Percentiles rank a stretch among this genome's conserved stretches.
These are phyloP conservation scores for Ceratobasidium sp. DNA, from an alignment of 1,284 basidiomycete genomes.

Conservation along the genomic window DNA sequence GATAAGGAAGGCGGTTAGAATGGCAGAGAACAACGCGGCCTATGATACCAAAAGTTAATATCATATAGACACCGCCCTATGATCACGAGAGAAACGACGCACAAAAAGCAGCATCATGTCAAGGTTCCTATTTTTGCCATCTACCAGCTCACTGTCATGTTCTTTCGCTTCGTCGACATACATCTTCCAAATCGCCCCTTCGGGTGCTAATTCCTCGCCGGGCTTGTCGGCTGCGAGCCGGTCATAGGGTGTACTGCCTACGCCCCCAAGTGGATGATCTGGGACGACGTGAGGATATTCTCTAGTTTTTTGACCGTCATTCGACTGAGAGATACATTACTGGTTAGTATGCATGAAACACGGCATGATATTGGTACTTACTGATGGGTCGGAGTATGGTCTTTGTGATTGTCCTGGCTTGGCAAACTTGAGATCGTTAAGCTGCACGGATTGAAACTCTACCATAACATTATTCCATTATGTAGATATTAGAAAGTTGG, in stretches of 20 bases:
- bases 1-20: conserved; percentile 19
- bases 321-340: background rate
- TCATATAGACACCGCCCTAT: too few species aligned
- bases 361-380: too few species aligned
- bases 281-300: background rate
- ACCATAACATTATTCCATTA: background rate
- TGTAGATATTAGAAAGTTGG: background rate
- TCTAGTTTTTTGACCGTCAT: background rate
- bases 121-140: background rate
- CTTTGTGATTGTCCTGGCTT: background rate
- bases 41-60: background rate
- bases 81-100: background rate
- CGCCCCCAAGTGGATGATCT: background rate
- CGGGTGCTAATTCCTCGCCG: background rate
- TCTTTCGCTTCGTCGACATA: background rate
- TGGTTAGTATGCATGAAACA: too few species aligned
- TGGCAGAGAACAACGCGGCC: conserved; percentile 12
- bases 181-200: background rate
- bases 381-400: background rate
- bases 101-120: background rate
- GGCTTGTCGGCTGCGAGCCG: background rate
- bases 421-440: conserved; percentile 4
- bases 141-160: background rate
- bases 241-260: background rate
- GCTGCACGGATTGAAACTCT: background rate